phyloP scores from a whole-genome alignment of 768 basidiomycete species.

The Dentipellis fragilis region DNA sequence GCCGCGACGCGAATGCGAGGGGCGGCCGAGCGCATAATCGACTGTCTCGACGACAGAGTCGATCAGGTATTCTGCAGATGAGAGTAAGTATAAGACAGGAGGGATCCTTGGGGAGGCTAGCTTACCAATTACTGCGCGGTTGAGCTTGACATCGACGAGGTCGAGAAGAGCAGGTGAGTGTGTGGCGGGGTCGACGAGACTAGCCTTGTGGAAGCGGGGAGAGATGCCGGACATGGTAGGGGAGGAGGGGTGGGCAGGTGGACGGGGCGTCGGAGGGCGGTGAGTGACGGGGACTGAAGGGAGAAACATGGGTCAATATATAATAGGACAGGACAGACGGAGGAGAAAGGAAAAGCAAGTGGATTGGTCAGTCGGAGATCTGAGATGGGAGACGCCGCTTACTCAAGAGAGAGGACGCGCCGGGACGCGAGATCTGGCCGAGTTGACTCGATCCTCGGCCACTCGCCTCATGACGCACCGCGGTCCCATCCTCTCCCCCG shows the following conservation, averaged over 20 bases:
- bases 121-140: slow-evolving; percentile 55
- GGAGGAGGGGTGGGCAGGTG: slow-evolving; percentile 3
- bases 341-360: slow-evolving; percentile 16
- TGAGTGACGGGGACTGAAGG: slow-evolving; percentile 4
- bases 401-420: slow-evolving; percentile 4
- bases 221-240: slow-evolving; percentile 7
- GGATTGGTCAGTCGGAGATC: slow-evolving; percentile 4
- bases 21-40: slow-evolving; percentile 65
- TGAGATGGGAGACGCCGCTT: slow-evolving; percentile 2
- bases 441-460: neutral
- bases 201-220: slow-evolving; percentile 34
- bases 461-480: neutral
- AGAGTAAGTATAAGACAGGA: neutral
- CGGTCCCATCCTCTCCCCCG: neutral
- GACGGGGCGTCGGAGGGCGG: slow-evolving; percentile 8
- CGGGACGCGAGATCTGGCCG: neutral
- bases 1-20: slow-evolving; percentile 44
- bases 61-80: slow-evolving; percentile 52
- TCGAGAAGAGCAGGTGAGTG: slow-evolving; percentile 62
- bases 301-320: slow-evolving; percentile 15
- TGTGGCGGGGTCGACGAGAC: slow-evolving; percentile 50
- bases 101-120: slow-evolving; percentile 8
- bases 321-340: slow-evolving; percentile 21
- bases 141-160: slow-evolving; percentile 57
- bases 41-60: slow-evolving; percentile 65